Evolutionary conservation across 1,284 basidiomycete genomes (phyloP).

Genomic region (Ceratobasidium sp.): DNA sequence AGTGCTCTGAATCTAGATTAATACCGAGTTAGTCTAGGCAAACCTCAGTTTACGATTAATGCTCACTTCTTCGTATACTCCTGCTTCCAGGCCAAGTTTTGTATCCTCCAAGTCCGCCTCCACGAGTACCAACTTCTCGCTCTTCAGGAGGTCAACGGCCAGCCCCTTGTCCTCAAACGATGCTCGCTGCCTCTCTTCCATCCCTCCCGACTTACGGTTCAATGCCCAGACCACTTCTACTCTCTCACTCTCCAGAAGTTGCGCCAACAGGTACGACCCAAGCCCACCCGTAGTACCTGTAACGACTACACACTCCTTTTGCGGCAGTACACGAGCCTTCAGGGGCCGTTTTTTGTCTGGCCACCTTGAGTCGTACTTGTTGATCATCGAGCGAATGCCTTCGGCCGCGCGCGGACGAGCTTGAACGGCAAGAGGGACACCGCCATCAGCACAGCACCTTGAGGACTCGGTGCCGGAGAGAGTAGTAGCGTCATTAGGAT

Average conservation of each 20-base stretch:
- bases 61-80: conserved; percentile 41
- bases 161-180: conserved; percentile 35
- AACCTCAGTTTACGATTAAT: conserved; percentile 52
- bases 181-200: conserved; percentile 47
- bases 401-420: not conserved
- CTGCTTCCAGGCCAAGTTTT: not conserved
- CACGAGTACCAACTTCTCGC: conserved; percentile 6
- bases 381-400: not conserved
- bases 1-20: conserved; percentile 44
- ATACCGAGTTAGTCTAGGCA: conserved; percentile 51
- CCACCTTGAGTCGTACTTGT: conserved; percentile 13
- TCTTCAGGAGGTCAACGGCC: not conserved
- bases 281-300: conserved; percentile 59
- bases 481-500: no score
- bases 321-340: not conserved
- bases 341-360: not conserved
- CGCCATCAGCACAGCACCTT: no score
- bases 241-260: conserved; percentile 49
- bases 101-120: conserved; percentile 7
- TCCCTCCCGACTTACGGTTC: conserved; percentile 49
- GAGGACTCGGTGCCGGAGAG: no score
- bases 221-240: conserved; percentile 45
- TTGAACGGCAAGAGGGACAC: no score
- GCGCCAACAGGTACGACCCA: conserved; percentile 54
- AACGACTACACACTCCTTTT: conserved; percentile 52